Percentiles rank a stretch among this genome's conserved stretches.
phyloP scores from a whole-genome alignment of 2,329 filamentous ascomycete species.

The Periglandula ipomoeae region DNA sequence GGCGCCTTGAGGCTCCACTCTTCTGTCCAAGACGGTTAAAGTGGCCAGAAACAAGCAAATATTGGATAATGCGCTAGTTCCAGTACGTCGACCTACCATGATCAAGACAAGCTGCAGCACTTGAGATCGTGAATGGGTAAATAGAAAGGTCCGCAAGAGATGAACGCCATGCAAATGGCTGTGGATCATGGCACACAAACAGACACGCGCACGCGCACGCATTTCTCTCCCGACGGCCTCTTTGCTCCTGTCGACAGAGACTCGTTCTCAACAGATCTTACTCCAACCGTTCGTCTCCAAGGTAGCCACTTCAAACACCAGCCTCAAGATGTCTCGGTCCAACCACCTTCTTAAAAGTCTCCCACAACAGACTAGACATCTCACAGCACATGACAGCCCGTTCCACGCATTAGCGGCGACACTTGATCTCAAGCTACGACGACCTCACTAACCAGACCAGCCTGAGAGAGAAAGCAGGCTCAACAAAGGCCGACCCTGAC shows the following conservation, averaged over 20 bases:
- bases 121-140: neutral
- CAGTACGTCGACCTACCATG: neutral
- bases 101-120: neutral
- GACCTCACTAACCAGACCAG: no score
- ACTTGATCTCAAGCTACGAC: no score
- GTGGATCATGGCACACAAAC: neutral
- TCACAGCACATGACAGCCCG: neutral
- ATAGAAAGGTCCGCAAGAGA: neutral
- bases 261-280: no score
- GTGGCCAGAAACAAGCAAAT: constrained; percentile 6
- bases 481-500: neutral
- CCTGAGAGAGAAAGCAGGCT: neutral
- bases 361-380: neutral
- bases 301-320: no score
- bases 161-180: neutral
- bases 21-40: neutral
- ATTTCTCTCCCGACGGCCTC: no score
- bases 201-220: neutral
- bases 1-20: neutral
- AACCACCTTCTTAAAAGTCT: no score
- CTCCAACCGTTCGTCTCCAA: no score
- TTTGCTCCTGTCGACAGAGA: neutral
- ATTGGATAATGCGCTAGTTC: neutral
- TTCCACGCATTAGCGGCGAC: neutral
- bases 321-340: neutral